Evolutionary conservation across 2,329 filamentous ascomycete genomes (phyloP).

Genomic region (Fusarium agapanthi): DNA sequence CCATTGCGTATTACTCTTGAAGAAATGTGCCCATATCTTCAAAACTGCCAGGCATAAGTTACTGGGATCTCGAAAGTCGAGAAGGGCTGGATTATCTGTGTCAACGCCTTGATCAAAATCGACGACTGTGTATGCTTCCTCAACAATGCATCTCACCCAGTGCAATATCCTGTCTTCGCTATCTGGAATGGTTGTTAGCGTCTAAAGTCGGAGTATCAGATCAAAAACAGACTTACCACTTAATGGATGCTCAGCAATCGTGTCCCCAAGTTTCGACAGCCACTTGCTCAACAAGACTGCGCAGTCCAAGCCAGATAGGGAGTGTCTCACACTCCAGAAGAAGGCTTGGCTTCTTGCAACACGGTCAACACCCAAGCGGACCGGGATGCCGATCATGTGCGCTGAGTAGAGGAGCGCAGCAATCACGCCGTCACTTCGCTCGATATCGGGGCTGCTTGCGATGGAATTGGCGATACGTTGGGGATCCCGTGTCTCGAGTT

Average conservation of each 20-base stretch:
- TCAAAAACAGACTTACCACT: neutral
- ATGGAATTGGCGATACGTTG: conserved; percentile 52
- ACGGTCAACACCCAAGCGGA: conserved; percentile 62
- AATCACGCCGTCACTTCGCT: conserved; percentile 57
- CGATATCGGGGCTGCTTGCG: conserved; percentile 49
- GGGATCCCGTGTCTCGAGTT: conserved; percentile 55
- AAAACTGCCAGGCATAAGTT: conserved; percentile 47
- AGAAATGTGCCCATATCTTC: conserved; percentile 57
- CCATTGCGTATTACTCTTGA: conserved; percentile 58
- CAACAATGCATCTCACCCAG: conserved; percentile 57
- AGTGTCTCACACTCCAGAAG: conserved; percentile 66
- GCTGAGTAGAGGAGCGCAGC: conserved; percentile 62
- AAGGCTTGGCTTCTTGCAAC: conserved; percentile 64
- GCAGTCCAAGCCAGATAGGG: conserved; percentile 63
- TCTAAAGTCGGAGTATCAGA: rapidly evolving
- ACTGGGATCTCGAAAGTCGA: neutral
- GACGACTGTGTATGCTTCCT: conserved; percentile 52
- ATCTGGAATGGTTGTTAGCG: conserved; percentile 31
- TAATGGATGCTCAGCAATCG: neutral
- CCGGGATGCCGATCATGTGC: conserved; percentile 64
- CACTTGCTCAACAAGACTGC: conserved; percentile 63
- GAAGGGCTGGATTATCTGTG: neutral
- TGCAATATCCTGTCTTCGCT: conserved; percentile 56
- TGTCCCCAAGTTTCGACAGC: neutral
- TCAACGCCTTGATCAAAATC: conserved; percentile 46